Percentiles rank a stretch among this genome's conserved stretches.
Conservation (phyloP, 257 asterid species). For the Coffea canephora region DNA sequence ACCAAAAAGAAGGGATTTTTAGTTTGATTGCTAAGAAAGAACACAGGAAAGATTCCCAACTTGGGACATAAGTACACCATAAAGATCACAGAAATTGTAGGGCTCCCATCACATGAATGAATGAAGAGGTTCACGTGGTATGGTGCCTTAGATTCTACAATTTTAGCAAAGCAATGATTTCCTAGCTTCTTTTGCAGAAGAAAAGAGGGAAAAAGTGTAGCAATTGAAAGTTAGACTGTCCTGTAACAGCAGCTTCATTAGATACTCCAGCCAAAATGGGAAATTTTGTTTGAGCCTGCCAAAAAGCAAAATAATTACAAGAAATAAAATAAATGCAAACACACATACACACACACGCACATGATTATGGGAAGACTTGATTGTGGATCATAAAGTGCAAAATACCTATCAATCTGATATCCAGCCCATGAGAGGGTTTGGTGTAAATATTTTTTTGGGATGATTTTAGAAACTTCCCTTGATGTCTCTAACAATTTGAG, state of each 20-base stretch:
- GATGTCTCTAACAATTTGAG: too few species aligned
- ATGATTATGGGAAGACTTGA: too few species aligned
- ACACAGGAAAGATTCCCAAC: constrained; percentile 10
- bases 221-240: not conserved
- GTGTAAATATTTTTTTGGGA: too few species aligned
- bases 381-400: too few species aligned
- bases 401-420: too few species aligned
- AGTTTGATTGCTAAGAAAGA: not conserved
- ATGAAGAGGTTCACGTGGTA: not conserved
- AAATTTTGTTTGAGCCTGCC: too few species aligned
- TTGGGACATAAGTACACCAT: not conserved
- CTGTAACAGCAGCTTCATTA: not conserved
- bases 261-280: too few species aligned
- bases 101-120: not conserved
- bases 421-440: too few species aligned
- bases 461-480: too few species aligned
- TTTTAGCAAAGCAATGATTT: not conserved
- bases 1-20: not conserved
- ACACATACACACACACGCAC: too few species aligned
- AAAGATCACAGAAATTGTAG: constrained; percentile 7
- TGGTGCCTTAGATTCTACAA: not conserved
- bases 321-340: too few species aligned
- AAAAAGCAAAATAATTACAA: too few species aligned
- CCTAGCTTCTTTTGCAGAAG: not conserved
- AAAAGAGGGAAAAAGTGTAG: not conserved